Evolutionary conservation across 1,284 basidiomycete genomes (phyloP), one percentile per base, ranked within the genome.

Genomic region (Agaricales sp.): DNA sequence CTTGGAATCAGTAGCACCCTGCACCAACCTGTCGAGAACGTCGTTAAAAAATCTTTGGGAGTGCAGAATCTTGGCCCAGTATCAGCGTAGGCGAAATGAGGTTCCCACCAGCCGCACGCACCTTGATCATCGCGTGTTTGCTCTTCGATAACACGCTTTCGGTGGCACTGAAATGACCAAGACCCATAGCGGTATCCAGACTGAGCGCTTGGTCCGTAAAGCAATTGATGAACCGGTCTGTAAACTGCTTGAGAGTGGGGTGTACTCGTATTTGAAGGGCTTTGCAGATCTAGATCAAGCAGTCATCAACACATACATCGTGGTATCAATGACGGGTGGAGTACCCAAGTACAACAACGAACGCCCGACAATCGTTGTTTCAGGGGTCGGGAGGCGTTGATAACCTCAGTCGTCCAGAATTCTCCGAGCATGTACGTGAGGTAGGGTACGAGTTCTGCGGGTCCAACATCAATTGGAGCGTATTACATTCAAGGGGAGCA

Each of bases 21-120:
- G 68, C 26, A 93, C 74, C 14, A 97, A 70, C 51, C 77, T 78
- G 0, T 92, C 91, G 12, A 98, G 68, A 4, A 92, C 69, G 20
- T 67, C 64, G 49, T 77, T 83, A 59, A 91, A 85, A 57, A 89
- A 86, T 63, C 84, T 89, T 63, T 99, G 95, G 25, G 83, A 80
- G 64, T 89, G 82, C 16, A 96, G 68, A 35, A 92, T 74, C 92
- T 95, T 51, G 8, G 35, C 25, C n/a, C 16, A 21, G 39, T 19
- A 47, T 43, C 30, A 38, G 41, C 19, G 21, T 13, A 47, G 24
- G 20, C 23, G 21, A 49, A 21, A 48, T 50, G 13, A 14, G 14
- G 39, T 11, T 43, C n/a, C 55, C 69, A n/a, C n/a, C n/a, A n/a
- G n/a, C n/a, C n/a, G n/a, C n/a, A n/a, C n/a, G 47, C 51, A 91